Evolutionary conservation across 176 grass and related monocot genomes (phyloP).

Genomic region (Raddia distichophylla): DNA sequence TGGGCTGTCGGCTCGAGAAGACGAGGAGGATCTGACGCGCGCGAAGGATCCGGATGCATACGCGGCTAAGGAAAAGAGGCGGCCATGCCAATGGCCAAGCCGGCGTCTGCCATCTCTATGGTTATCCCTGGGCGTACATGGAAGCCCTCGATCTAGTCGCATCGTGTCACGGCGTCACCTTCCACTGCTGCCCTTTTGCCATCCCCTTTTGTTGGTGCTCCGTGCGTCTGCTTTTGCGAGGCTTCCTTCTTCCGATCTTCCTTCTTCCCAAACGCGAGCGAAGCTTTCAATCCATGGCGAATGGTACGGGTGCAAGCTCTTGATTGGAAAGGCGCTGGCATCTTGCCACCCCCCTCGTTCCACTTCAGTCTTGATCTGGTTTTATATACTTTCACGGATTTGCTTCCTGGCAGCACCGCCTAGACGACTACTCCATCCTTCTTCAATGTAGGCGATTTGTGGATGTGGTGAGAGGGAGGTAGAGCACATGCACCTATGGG

Average conservation of each 20-base stretch:
- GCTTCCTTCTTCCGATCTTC: no score
- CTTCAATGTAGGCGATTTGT: no score
- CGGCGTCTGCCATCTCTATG: neutral
- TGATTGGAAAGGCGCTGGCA: neutral
- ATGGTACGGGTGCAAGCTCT: neutral
- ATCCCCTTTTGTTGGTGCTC: constrained; percentile 23
- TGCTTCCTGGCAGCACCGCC: no score
- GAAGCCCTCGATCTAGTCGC: neutral
- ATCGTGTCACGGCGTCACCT: constrained; percentile 33
- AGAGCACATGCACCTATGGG: no score
- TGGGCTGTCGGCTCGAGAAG: constrained; percentile 31
- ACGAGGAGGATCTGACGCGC: neutral
- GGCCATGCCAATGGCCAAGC: neutral
- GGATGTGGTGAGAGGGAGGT: no score
- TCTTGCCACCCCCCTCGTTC: no score
- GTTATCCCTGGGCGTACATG: constrained; percentile 15
- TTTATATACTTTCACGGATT: no score
- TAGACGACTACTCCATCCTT: no score
- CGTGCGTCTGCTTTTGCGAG: constrained; percentile 46
- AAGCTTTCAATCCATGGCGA: neutral
- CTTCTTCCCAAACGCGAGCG: constrained; percentile 22
- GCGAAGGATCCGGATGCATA: neutral
- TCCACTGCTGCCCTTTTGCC: constrained; percentile 17
- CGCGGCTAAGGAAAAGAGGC: constrained; percentile 32
- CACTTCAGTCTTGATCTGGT: no score